These are phyloP conservation scores for Apiospora arundinis DNA, from an alignment of 2,329 filamentous ascomycete genomes.

Conservation along the genomic window DNA sequence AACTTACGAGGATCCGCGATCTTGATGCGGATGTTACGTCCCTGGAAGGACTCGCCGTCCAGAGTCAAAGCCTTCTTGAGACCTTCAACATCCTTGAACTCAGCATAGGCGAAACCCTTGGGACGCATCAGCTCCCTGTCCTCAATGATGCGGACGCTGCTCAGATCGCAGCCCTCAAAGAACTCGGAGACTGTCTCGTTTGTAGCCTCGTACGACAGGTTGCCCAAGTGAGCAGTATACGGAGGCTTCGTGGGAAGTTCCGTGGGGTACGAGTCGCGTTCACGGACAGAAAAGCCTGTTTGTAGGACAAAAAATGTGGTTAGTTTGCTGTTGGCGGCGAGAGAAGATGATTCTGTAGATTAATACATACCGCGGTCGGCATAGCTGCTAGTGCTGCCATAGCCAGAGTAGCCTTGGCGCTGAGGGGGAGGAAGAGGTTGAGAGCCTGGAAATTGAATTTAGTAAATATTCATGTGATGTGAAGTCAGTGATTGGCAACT, in stretches of 20 bases:
- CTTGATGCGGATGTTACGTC: conserved; percentile 89
- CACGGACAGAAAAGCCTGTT: conserved; percentile 68
- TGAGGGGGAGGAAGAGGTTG: conserved; percentile 59
- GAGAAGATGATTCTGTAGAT: background rate
- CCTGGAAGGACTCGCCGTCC: conserved; percentile 83
- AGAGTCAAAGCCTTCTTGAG: conserved; percentile 88
- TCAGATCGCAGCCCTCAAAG: conserved; percentile 83
- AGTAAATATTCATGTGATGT: conserved; percentile 23
- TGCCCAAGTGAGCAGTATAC: conserved; percentile 94
- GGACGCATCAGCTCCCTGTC: conserved; percentile 93
- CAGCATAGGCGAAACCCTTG: conserved; percentile 98
- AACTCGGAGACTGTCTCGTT: conserved; percentile 83
- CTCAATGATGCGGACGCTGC: conserved; percentile 94
- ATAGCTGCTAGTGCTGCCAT: conserved; percentile 32
- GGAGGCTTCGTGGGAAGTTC: conserved; percentile 87
- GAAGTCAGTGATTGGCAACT: conserved; percentile 43
- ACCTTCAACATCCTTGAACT: conserved; percentile 87
- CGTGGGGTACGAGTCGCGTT: conserved; percentile 79
- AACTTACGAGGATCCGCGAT: conserved; percentile 95
- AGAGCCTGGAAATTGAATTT: conserved; percentile 50
- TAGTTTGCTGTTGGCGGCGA: conserved; percentile 20
- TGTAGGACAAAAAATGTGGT: conserved; percentile 25
- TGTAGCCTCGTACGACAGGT: conserved; percentile 94
- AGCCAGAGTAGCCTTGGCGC: conserved; percentile 36
- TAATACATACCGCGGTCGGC: conserved; percentile 46